A percentile compares a stretch with the other conserved stretches of the same genome.
phyloP scores from a whole-genome alignment of 805 yeast genomes.

The Ogataea angusta region DNA sequence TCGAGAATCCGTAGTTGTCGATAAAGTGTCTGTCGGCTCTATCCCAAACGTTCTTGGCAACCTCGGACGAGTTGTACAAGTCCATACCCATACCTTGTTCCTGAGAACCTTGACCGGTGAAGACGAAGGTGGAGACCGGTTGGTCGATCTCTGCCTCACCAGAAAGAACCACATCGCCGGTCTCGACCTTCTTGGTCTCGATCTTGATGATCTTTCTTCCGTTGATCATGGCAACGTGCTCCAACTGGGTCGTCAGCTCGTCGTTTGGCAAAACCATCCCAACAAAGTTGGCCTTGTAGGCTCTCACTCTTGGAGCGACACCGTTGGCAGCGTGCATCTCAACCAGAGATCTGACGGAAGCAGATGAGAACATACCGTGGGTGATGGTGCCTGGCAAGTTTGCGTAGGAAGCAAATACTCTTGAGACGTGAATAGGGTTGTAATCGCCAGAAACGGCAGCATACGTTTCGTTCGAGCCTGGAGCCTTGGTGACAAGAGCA shows the following conservation, averaged over 20 bases:
- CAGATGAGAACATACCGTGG: constrained; percentile 98
- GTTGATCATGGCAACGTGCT: constrained; percentile 97
- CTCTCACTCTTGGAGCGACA: constrained; percentile 92
- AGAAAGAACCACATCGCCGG: constrained; percentile 69
- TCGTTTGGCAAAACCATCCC: constrained; percentile 99
- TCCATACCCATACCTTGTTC: constrained; percentile 99
- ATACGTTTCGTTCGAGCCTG: constrained; percentile 93
- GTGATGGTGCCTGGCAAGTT: constrained; percentile 96
- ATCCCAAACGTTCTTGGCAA: constrained; percentile 96
- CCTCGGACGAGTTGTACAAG: constrained; percentile 82
- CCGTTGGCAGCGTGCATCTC: constrained; percentile 99
- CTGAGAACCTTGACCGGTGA: constrained; percentile 99
- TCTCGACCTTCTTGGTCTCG: constrained; percentile 79
- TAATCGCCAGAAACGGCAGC: constrained; percentile 97
- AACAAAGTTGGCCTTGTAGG: constrained; percentile 83
- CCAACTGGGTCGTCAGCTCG: constrained; percentile 77
- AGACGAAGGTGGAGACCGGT: constrained; percentile 93
- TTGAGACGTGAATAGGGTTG: constrained; percentile 97
- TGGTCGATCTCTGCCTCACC: constrained; percentile 99
- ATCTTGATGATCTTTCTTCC: constrained; percentile 97
- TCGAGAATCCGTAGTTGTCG: constrained; percentile 94
- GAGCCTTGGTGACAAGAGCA: constrained; percentile 71
- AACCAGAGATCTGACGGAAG: constrained; percentile 89
- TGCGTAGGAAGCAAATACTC: constrained; percentile 91
- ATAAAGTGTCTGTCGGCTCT: constrained; percentile 93